These are phyloP conservation scores for Trypanosoma lewisi DNA, from an alignment of 208 protist genomes.

Conservation along the genomic window DNA sequence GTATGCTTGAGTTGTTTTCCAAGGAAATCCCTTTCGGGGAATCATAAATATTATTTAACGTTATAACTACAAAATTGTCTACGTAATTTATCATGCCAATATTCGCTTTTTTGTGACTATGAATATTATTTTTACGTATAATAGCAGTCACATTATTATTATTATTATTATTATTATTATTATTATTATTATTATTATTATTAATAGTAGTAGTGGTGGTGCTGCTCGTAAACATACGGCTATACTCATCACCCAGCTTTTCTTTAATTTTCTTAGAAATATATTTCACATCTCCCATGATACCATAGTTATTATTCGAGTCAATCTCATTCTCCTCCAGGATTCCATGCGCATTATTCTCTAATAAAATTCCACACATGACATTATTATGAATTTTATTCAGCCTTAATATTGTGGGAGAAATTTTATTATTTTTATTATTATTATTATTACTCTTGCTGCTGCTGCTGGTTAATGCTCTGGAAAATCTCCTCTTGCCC, in stretches of 20 bases:
- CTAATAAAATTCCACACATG: slow-evolving; percentile 71
- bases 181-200: too few relatives aligned
- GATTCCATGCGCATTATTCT: slow-evolving; percentile 34
- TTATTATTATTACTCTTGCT: neutral
- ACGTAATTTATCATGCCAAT: slow-evolving; percentile 40
- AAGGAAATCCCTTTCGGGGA: slow-evolving; percentile 71
- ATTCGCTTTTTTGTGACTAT: slow-evolving; percentile 56
- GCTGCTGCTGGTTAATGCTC: too few relatives aligned
- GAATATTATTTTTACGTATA: slow-evolving; percentile 53
- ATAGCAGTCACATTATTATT: slow-evolving; percentile 7
- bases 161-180: too few relatives aligned
- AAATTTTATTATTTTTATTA: neutral
- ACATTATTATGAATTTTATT: slow-evolving; percentile 67
- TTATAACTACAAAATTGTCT: slow-evolving; percentile 29
- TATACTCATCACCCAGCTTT: slow-evolving; percentile 23
- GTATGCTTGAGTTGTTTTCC: slow-evolving; percentile 38
- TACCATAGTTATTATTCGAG: slow-evolving; percentile 64
- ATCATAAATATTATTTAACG: slow-evolving; percentile 58
- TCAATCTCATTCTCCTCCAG: slow-evolving; percentile 75
- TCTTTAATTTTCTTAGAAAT: slow-evolving; percentile 28
- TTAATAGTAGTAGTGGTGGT: too few relatives aligned
- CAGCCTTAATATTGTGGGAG: slow-evolving; percentile 21
- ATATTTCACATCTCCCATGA: slow-evolving; percentile 60
- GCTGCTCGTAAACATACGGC: too few relatives aligned
- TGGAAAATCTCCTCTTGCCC: too few relatives aligned